A percentile compares a stretch with the other conserved stretches of the same genome.
Conservation (phyloP, 176 grass and related monocot species). For the Bothriochloa decipiens region DNA sequence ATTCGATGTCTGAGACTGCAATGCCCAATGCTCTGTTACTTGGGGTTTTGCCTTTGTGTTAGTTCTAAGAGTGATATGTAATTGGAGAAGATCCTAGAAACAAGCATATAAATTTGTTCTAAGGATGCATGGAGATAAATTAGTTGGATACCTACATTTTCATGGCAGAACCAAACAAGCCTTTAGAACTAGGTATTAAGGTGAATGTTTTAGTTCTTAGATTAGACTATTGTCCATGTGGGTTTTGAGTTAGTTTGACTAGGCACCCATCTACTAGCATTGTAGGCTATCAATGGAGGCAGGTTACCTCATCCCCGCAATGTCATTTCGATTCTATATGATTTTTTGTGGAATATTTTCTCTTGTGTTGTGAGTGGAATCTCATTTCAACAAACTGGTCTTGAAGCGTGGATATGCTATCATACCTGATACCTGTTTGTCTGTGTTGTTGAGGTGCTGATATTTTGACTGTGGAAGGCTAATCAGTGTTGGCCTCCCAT, state of each 20-base stretch:
- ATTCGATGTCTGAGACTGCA: constrained; percentile 23
- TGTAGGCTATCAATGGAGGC: not conserved
- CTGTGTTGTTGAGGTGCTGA: not conserved
- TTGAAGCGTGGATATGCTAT: constrained; percentile 1
- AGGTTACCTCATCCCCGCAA: not conserved
- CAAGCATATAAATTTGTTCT: not conserved
- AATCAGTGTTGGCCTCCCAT: not conserved
- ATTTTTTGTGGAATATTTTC: not conserved
- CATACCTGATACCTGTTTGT: not conserved
- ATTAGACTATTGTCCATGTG: not conserved
- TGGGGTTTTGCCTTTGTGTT: not conserved
- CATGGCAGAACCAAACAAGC: not conserved
- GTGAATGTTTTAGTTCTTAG: not conserved
- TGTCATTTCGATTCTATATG: not conserved
- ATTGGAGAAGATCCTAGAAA: not conserved
- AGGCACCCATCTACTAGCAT: not conserved
- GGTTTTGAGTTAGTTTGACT: not conserved
- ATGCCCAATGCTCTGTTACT: not conserved
- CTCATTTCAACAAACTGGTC: not conserved
- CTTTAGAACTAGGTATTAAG: not conserved
- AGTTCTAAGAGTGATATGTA: not conserved
- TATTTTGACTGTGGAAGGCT: not conserved
- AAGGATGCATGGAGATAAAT: not conserved
- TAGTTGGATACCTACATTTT: not conserved
- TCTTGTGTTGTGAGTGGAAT: constrained; percentile 1